These are phyloP conservation scores for Periconia digitata DNA, from an alignment of 2,329 filamentous ascomycete species.

Conservation along the genomic window DNA sequence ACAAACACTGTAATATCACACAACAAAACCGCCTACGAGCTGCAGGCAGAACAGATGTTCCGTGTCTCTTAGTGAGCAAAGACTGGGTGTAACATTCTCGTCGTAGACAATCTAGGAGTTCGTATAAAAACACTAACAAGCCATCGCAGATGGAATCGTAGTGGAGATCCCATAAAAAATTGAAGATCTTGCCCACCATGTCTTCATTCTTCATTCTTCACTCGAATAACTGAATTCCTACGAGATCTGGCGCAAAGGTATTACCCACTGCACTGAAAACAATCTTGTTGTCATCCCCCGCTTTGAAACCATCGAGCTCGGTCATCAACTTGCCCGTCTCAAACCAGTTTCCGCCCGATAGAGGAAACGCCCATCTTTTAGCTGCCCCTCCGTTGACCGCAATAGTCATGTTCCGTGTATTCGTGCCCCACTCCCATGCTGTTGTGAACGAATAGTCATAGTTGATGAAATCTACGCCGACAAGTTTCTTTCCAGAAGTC, in stretches of 20 bases:
- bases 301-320: conserved; percentile 28
- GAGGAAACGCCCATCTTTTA: conserved; percentile 42
- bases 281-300: conserved; percentile 25
- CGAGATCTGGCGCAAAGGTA: conserved; percentile 27
- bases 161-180: too few species aligned
- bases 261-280: conserved; percentile 20
- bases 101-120: too few species aligned
- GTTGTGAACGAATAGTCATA: conserved; percentile 44
- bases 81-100: too few species aligned
- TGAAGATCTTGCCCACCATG: too few species aligned
- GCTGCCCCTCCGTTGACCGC: conserved; percentile 41
- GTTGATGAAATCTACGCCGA: conserved; percentile 45
- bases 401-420: conserved; percentile 41
- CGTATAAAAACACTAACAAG: too few species aligned
- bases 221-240: conserved; percentile 29
- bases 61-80: too few species aligned
- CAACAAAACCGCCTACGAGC: too few species aligned
- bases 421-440: conserved; percentile 34
- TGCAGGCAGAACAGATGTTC: too few species aligned
- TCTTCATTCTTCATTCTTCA: too few species aligned
- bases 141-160: too few species aligned
- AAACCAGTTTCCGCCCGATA: conserved; percentile 46
- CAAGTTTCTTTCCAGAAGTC: conserved; percentile 29
- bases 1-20: too few species aligned
- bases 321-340: conserved; percentile 27